Conservation (phyloP, 2,329 filamentous ascomycete genomes). For the Epichloe hybrida region DNA sequence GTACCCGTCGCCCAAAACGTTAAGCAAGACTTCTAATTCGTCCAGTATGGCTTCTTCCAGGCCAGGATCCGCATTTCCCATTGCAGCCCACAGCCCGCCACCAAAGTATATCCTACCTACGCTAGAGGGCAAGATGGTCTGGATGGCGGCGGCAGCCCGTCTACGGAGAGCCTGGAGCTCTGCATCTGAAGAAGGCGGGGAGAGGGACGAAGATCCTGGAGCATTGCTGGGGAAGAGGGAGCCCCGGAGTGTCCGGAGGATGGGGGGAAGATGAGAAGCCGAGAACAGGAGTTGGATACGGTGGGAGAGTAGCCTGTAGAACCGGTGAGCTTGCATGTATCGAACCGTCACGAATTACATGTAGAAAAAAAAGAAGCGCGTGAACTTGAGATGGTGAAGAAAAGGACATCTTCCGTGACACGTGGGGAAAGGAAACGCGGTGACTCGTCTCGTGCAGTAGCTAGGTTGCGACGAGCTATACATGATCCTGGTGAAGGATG, state of each 20-base stretch:
- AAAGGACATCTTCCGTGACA: not conserved
- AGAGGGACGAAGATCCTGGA: conserved; percentile 49
- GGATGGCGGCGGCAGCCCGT: conserved; percentile 50
- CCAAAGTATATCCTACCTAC: conserved; percentile 39
- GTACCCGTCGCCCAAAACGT: conserved; percentile 68
- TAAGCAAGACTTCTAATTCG: conserved; percentile 54
- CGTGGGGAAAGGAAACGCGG: conserved; percentile 3
- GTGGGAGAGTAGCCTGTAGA: conserved; percentile 43
- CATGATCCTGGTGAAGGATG: not conserved
- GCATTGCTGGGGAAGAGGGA: conserved; percentile 79
- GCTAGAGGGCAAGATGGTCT: conserved; percentile 32
- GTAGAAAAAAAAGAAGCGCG: conserved; percentile 4
- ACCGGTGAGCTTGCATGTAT: conserved; percentile 11
- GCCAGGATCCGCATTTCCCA: conserved; percentile 12
- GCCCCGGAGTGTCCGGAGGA: conserved; percentile 59
- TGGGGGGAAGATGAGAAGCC: conserved; percentile 48
- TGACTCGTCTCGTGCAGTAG: conserved; percentile 1
- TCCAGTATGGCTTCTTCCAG: conserved; percentile 30
- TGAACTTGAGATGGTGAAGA: conserved; percentile 4
- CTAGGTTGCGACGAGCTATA: not conserved
- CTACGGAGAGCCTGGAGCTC: conserved; percentile 48
- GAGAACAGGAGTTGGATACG: conserved; percentile 45
- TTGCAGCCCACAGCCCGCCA: conserved; percentile 19
- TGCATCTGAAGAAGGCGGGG: conserved; percentile 45
- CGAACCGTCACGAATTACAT: not conserved